Base-by-base conservation (phyloP, 345 rosid species). In the Barbarea vulgaris region DNA sequence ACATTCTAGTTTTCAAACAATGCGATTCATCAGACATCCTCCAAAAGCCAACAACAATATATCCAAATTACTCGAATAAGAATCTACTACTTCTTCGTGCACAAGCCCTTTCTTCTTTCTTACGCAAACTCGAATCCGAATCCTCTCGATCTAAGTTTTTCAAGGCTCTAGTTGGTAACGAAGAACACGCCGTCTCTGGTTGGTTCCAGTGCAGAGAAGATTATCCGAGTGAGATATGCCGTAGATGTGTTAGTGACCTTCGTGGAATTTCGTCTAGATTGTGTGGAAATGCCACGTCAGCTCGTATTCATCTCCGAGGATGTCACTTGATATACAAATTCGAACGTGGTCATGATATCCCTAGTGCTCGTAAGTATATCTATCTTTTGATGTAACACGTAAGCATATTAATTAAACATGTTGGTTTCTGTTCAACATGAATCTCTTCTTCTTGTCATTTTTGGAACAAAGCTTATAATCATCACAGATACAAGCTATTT, bases 151-250 rank as follows among this genome's bases (percentile, higher is more conserved):
- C 83, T 58, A 91, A 78, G 64, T 93, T 87, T 83, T 87, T 59
- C 69, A 87, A 84, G 79, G 64, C 92, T 77, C 69, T 83, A 0
- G 75, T 77, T 1, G 92, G 89, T 13, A 77, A 79, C 22, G 78
- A 51, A 1, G 44, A 67, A 19, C 50, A 67, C 25, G 88, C 81
- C 3, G 74, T 89, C 60, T 87, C 93, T 0, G 98, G 92, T 36
- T 78, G 84, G 67, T 93, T 81, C 42, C 98, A 88, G 17, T 91
- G 98, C 78, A 82, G 85, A 65, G 80, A 83, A 18, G 89, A 86
- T 42, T 78, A 87, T 15, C 70, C 72, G 57, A 82, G 64, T 77
- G 39, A 56, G 3, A 87, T 83, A 6, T 93, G 97, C 67, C 50
- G 64, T 21, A 60, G 64, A 30, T 93, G 98, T 67, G 82, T 93